Evolutionary conservation across 2,329 filamentous ascomycete genomes (phyloP).

Genomic region (Conoideocrella luteorostrata): DNA sequence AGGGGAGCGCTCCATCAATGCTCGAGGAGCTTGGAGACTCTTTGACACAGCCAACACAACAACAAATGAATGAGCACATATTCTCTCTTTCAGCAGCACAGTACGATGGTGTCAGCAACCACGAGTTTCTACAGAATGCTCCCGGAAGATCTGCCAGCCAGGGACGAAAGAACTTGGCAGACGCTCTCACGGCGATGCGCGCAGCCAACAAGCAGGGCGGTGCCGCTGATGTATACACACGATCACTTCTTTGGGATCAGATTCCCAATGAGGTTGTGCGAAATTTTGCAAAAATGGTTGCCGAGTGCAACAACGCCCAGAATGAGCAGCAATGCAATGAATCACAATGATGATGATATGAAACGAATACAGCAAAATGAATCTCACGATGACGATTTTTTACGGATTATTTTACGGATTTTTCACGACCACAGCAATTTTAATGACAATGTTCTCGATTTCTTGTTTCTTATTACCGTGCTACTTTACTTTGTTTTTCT

Average conservation of each 20-base stretch:
- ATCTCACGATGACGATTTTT: conserved; percentile 32
- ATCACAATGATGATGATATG: conserved; percentile 30
- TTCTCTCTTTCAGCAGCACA: conserved; percentile 82
- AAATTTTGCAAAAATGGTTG: conserved; percentile 87
- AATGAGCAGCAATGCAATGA: conserved; percentile 38
- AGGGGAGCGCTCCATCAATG: conserved; percentile 46
- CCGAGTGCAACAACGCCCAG: conserved; percentile 57
- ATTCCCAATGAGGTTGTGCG: conserved; percentile 87
- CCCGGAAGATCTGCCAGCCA: conserved; percentile 51
- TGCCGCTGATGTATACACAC: conserved; percentile 84
- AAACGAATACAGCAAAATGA: conserved; percentile 26
- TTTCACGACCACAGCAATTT: conserved; percentile 17
- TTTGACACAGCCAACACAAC: conserved; percentile 68
- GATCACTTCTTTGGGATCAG: conserved; percentile 89
- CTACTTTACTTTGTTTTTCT: conserved; percentile 5
- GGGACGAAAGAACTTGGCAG: conserved; percentile 68
- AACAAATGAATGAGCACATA: conserved; percentile 81
- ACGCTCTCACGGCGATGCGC: conserved; percentile 75
- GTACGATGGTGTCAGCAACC: conserved; percentile 68
- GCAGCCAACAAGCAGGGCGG: conserved; percentile 58
- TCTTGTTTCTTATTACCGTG: conserved; percentile 9
- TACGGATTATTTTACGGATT: no score
- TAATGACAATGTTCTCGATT: conserved; percentile 20
- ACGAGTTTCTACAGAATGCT: conserved; percentile 60
- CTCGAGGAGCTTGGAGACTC: conserved; percentile 62